Base-by-base conservation (phyloP, 1,284 basidiomycete genomes). In the Melampsora larici-populina region DNA sequence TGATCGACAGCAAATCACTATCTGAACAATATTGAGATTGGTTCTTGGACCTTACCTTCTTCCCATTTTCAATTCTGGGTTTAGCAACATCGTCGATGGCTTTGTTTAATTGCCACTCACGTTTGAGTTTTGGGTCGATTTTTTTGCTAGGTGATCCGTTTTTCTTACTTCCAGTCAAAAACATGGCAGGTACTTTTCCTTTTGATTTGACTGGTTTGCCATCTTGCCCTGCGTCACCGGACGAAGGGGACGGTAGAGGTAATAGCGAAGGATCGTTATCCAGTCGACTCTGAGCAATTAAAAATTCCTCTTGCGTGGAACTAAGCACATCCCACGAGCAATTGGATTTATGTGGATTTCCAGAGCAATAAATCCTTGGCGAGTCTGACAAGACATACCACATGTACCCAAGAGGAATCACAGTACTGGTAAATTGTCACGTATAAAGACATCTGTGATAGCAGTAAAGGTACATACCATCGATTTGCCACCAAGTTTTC, bases 401-500 rank as follows among this genome's bases (percentile, higher is more conserved):
- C 26, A 31, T 17, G 8, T 4, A 33, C 21, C 33, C 21, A 36
- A 64, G 18, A 33, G 7, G n/a, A 48, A 8, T 48, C 26, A 48
- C 1, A 67, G n/a, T 24, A 5, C 3, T 26, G 26, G 3, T 21
- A 21, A 26, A 67, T 43, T 11, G 48, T 5, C 36, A 43, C 8
- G 21, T 18, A 48, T 48, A 21, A 70, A 46, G 40, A 64, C 31
- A 55, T 46, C 55, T 29, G 17, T 51, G 51, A 26, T n/a, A 63
- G 31, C 48, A 49, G 55, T 21, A 46, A 21, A 26, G 15, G n/a
- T 6, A 68, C 51, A 51, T 48, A 78, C 75, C 75, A 78, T 78
- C 75, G 63, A 78, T 78, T 63, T 78, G 75, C 75, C 75, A 78
- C 75, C 75, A 78, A 49, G 46, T 70, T 51, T 63, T 63, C 46